Percentiles rank a stretch among this genome's conserved stretches.
Conservation (phyloP, 352 stramenopile species). For the Phytophthora aleatoria region DNA sequence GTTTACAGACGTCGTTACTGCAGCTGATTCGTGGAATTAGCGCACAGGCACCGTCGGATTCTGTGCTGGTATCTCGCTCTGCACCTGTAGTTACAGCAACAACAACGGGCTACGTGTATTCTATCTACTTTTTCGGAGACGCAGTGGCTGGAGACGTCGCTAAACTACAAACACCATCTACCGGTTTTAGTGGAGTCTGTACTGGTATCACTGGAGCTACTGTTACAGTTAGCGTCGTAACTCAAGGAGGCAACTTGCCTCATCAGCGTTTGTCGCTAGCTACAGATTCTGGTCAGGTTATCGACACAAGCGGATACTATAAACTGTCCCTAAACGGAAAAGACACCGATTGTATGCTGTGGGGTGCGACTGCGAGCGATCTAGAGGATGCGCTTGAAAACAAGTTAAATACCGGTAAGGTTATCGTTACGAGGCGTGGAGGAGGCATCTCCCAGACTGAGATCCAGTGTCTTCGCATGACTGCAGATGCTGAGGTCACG, state of each 20-base stretch:
- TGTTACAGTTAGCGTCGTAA: slow-evolving; percentile 48
- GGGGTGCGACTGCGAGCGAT: slow-evolving; percentile 53
- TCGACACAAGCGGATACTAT: slow-evolving; percentile 67
- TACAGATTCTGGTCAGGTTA: slow-evolving; percentile 79
- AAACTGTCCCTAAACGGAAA: slow-evolving; percentile 38
- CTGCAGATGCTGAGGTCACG: slow-evolving; percentile 68
- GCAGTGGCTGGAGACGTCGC: slow-evolving; percentile 85
- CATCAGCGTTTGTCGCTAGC: slow-evolving; percentile 83
- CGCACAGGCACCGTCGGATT: slow-evolving; percentile 13
- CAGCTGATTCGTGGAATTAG: slow-evolving; percentile 24
- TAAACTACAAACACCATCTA: slow-evolving; percentile 24
- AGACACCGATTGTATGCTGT: slow-evolving; percentile 55
- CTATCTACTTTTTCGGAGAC: slow-evolving; percentile 92
- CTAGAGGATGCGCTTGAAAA: slow-evolving; percentile 55
- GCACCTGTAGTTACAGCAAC: slow-evolving; percentile 35
- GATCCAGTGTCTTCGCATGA: slow-evolving; percentile 70
- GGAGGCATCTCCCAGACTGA: slow-evolving; percentile 69
- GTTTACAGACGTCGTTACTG: slow-evolving; percentile 10
- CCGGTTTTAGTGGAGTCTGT: slow-evolving; percentile 22
- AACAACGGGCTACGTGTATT: slow-evolving; percentile 84
- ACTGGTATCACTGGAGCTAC: slow-evolving; percentile 32
- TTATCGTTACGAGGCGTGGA: slow-evolving; percentile 62
- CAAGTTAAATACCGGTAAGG: slow-evolving; percentile 48
- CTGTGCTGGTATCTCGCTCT: slow-evolving; percentile 60
- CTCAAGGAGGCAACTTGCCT: slow-evolving; percentile 78